These are phyloP conservation scores for barley (Hordeum vulgare) DNA, from an alignment of 176 grass and related monocot species.

Conservation along the genomic window DNA sequence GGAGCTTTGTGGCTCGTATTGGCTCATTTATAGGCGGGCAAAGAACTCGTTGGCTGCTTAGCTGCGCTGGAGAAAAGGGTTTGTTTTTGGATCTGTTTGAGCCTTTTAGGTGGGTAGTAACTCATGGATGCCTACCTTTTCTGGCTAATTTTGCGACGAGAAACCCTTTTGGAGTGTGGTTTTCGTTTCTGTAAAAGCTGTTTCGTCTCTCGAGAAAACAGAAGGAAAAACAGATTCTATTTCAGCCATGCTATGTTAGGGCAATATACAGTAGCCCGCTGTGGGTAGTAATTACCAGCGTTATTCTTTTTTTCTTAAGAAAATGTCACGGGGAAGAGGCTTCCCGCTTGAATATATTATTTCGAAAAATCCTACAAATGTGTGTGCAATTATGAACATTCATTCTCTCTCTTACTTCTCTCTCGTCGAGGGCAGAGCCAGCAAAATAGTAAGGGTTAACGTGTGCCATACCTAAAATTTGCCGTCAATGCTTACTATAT, in stretches of 20 bases:
- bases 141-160: background rate
- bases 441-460: no score
- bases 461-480: no score
- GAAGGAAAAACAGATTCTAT: background rate
- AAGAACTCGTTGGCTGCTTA: background rate
- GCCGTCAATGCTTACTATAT: no score
- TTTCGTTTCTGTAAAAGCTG: background rate
- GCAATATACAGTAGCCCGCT: background rate
- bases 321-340: no score
- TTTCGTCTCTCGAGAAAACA: background rate
- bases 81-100: background rate
- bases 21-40: constrained; percentile 29
- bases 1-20: background rate
- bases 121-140: background rate
- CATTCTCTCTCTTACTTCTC: no score
- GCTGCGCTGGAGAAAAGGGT: background rate
- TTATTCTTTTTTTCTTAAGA: no score
- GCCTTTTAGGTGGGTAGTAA: background rate
- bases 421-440: no score
- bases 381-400: no score
- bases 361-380: no score
- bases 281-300: no score
- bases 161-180: background rate
- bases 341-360: no score
- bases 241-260: background rate